Evolutionary conservation across 1,284 basidiomycete species (phyloP).

Genomic region (Ceratobasidium sp.): DNA sequence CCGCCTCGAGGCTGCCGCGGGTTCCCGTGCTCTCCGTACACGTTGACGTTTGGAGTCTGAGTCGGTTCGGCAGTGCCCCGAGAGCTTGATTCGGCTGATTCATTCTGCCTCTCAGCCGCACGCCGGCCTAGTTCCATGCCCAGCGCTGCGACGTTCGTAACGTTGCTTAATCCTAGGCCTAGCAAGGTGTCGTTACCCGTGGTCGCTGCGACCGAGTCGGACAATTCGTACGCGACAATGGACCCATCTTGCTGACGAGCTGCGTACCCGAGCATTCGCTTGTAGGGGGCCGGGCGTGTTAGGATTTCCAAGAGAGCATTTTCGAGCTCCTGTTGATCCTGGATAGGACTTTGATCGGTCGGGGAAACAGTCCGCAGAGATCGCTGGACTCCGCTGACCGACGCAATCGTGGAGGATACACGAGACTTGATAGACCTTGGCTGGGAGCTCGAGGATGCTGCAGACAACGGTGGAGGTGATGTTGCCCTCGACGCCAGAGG

Average conservation of each 20-base stretch:
- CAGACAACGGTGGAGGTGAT: conserved; percentile 36
- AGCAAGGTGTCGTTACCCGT: conserved; percentile 28
- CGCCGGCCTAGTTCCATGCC: conserved; percentile 43
- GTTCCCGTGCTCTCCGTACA: conserved; percentile 35
- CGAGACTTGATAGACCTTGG: conserved; percentile 34
- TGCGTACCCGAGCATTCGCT: conserved; percentile 43
- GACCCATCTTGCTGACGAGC: conserved; percentile 41
- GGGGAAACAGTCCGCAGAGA: conserved; percentile 26
- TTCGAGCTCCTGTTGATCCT: conserved; percentile 25
- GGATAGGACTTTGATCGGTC: conserved; percentile 7
- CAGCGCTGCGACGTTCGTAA: conserved; percentile 37
- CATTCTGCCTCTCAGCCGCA: conserved; percentile 34
- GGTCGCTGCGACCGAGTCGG: conserved; percentile 40
- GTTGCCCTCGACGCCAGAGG: neutral
- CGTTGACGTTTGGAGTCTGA: conserved; percentile 28
- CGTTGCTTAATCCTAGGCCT: conserved; percentile 36
- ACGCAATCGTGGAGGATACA: conserved; percentile 31
- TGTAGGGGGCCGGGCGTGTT: conserved; percentile 36
- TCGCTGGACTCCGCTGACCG: conserved; percentile 21
- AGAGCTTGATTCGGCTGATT: neutral
- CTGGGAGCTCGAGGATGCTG: conserved; percentile 36
- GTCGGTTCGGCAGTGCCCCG: conserved; percentile 3
- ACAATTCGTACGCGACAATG: conserved; percentile 32
- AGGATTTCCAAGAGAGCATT: conserved; percentile 30
- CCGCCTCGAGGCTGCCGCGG: conserved; percentile 43